A percentile compares a stretch with the other conserved stretches of the same genome.
Conservation (phyloP, 352 stramenopile genomes). For the Phytopythium aichiense region DNA sequence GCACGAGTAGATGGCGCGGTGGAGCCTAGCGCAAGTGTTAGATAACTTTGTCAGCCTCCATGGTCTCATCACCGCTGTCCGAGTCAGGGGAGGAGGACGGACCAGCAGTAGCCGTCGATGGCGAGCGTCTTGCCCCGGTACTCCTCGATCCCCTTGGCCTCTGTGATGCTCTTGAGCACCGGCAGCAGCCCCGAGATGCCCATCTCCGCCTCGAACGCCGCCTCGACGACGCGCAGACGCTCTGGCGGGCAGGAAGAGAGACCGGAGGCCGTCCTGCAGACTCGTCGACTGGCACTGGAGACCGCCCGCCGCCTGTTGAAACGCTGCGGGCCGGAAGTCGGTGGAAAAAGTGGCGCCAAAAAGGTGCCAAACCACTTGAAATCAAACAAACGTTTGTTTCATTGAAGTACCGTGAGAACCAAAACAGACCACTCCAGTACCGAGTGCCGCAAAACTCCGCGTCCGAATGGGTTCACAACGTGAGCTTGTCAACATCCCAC, state of each 20-base stretch:
- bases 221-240: not conserved
- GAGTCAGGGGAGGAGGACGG: slow-evolving; percentile 1
- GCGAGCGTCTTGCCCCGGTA: slow-evolving; percentile 66
- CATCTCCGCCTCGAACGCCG: slow-evolving; percentile 19
- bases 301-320: not conserved
- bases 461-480: too few relatives aligned
- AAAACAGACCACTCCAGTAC: not conserved
- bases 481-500: too few relatives aligned
- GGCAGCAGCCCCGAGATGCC: slow-evolving; percentile 55
- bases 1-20: slow-evolving; percentile 73
- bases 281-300: not conserved
- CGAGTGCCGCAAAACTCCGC: not conserved
- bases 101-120: slow-evolving; percentile 86
- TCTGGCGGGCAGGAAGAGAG: not conserved
- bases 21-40: slow-evolving; percentile 40
- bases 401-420: not conserved
- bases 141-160: slow-evolving; percentile 42
- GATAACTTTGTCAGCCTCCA: not conserved
- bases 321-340: not conserved
- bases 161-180: slow-evolving; percentile 76
- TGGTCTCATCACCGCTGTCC: not conserved
- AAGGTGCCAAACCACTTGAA: not conserved
- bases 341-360: slow-evolving; percentile 26
- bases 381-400: slow-evolving; percentile 14
- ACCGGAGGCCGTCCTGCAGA: not conserved